A percentile compares a stretch with the other conserved stretches of the same genome.
phyloP scores from a whole-genome alignment of 2,329 filamentous ascomycete species.

The Ophiostoma himal-ulmi region DNA sequence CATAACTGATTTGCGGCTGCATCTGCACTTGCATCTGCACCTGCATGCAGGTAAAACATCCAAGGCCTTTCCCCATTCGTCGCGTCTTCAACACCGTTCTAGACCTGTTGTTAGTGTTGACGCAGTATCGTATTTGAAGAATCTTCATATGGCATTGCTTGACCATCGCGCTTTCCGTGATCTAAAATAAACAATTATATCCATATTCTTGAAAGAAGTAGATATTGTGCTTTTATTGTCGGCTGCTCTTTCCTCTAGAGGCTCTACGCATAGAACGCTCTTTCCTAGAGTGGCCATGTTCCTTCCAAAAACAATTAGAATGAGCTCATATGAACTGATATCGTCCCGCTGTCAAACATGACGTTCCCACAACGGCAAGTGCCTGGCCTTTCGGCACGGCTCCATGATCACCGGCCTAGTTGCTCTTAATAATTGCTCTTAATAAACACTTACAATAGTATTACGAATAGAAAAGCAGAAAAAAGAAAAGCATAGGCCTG shows the following conservation, averaged over 20 bases:
- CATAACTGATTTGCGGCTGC: neutral
- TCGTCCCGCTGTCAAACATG: neutral
- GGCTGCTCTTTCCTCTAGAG: neutral
- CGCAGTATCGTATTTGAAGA: neutral
- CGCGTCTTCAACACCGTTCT: slow-evolving; percentile 10
- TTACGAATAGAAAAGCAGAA: slow-evolving; percentile 14
- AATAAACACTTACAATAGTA: slow-evolving; percentile 9
- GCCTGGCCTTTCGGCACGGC: slow-evolving; percentile 13
- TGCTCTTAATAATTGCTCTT: slow-evolving; percentile 20
- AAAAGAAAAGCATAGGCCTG: neutral
- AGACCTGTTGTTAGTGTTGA: slow-evolving; percentile 7
- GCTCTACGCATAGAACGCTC: neutral
- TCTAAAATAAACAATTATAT: neutral
- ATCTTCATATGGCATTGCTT: neutral
- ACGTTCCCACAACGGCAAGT: slow-evolving; percentile 3
- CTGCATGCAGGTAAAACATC: slow-evolving; percentile 11
- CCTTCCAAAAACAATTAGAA: neutral
- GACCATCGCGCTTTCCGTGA: neutral
- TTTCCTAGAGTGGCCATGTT: no score
- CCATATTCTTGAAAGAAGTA: neutral
- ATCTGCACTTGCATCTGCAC: neutral
- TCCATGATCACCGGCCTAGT: slow-evolving; percentile 11
- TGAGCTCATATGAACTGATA: neutral
- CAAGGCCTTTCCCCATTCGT: slow-evolving; percentile 18
- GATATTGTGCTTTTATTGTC: neutral